These are phyloP conservation scores for Erythrobasidium hasegawianum DNA, from an alignment of 1,284 basidiomycete species.

Conservation along the genomic window DNA sequence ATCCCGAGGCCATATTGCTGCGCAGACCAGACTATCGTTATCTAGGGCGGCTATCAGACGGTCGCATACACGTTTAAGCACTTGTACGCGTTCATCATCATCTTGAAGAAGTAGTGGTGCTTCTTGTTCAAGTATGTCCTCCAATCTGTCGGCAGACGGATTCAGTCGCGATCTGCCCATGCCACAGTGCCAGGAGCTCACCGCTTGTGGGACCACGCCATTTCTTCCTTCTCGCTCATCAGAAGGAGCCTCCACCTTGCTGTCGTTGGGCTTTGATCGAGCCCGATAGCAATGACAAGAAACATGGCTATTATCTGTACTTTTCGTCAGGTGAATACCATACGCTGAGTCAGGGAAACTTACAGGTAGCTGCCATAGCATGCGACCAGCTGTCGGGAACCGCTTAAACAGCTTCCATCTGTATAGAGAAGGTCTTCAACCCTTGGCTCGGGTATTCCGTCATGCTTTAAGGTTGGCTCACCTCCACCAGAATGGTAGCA, in stretches of 20 bases:
- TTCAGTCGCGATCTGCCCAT: background rate
- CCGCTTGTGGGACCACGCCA: constrained; percentile 54
- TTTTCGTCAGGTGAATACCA: background rate
- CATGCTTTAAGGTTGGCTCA: background rate
- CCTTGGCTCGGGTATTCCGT: constrained; percentile 50
- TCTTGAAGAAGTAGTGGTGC: constrained; percentile 51
- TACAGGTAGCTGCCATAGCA: constrained; percentile 37
- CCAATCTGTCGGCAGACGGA: constrained; percentile 46
- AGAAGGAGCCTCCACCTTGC: constrained; percentile 55
- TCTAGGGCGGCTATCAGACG: constrained; percentile 47
- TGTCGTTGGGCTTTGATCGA: constrained; percentile 54
- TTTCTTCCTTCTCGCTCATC: constrained; percentile 55
- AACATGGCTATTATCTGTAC: constrained; percentile 53
- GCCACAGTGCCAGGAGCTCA: constrained; percentile 39
- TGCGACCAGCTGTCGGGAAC: constrained; percentile 35
- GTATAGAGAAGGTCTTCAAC: constrained; percentile 44
- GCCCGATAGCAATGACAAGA: constrained; percentile 54
- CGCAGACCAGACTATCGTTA: constrained; percentile 49
- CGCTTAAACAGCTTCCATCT: constrained; percentile 39
- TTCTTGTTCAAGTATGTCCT: constrained; percentile 51
- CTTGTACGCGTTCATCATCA: constrained; percentile 48
- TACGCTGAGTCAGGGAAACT: background rate
- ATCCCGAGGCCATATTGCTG: constrained; percentile 49
- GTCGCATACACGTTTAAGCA: constrained; percentile 47
- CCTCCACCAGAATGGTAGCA: constrained; percentile 51